phyloP scores from a whole-genome alignment of 768 basidiomycete species.

The Kwoniella europaea region DNA sequence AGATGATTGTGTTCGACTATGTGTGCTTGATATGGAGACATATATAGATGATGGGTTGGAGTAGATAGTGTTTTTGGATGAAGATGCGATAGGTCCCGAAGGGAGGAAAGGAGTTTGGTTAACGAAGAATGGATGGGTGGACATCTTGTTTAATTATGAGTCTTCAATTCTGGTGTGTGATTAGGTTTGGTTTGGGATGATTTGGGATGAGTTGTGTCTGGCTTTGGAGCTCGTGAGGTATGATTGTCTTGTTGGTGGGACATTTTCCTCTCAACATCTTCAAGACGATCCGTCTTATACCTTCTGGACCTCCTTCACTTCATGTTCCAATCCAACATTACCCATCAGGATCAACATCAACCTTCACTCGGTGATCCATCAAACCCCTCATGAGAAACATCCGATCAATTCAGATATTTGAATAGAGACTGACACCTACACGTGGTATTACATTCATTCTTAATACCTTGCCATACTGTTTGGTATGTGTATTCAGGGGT shows the following conservation, averaged over 20 bases:
- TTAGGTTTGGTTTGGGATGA: background rate
- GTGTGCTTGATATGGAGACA: background rate
- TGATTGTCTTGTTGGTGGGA: background rate
- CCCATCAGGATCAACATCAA: slow-evolving; percentile 13
- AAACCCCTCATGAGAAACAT: background rate
- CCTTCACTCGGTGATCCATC: slow-evolving; percentile 16
- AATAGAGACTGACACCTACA: slow-evolving; percentile 17
- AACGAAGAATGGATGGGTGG: slow-evolving; percentile 31
- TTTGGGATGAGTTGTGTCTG: background rate
- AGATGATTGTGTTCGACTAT: slow-evolving; percentile 12
- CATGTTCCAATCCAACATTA: slow-evolving; percentile 1
- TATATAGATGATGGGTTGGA: background rate
- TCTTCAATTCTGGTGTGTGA: background rate
- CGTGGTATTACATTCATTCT: slow-evolving; percentile 7
- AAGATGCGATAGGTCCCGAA: slow-evolving; percentile 12
- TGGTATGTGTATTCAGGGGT: background rate
- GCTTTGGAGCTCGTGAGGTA: background rate
- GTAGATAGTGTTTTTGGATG: slow-evolving; percentile 12
- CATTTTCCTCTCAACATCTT: background rate
- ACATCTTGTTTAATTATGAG: background rate
- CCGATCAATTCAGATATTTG: slow-evolving; percentile 14
- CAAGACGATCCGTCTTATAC: slow-evolving; percentile 17
- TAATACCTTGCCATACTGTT: background rate
- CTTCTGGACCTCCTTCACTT: slow-evolving; percentile 14
- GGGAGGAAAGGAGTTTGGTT: slow-evolving; percentile 27